Evolutionary conservation across 192 early-diverging fungal genomes (phyloP).

Genomic region (Dissophora globulifera): DNA sequence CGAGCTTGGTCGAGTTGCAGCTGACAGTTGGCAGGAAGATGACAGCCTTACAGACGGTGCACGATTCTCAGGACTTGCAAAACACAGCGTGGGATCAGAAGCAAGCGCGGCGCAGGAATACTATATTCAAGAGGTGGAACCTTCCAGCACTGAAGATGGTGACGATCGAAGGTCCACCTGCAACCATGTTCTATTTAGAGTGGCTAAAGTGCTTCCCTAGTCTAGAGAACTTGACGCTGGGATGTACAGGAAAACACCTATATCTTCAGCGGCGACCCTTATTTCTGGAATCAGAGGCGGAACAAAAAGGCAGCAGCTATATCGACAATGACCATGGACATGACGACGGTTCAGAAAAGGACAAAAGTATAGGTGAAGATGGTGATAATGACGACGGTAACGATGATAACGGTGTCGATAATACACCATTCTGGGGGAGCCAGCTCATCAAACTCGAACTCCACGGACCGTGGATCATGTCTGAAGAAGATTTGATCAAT

Average conservation of each 20-base stretch:
- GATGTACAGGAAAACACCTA: background rate
- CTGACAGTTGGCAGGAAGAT: background rate
- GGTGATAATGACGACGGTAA: background rate
- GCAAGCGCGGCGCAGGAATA: background rate
- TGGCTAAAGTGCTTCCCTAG: conserved; percentile 13
- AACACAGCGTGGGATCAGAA: background rate
- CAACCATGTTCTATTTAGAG: conserved; percentile 10
- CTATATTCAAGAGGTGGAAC: conserved; percentile 4
- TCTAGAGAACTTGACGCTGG: background rate
- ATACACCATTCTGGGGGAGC: background rate
- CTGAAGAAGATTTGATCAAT: background rate
- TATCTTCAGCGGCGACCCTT: background rate
- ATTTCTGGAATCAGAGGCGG: background rate
- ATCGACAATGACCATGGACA: too few relatives aligned
- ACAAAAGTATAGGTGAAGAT: too few relatives aligned
- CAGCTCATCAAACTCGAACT: background rate
- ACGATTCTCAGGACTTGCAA: background rate
- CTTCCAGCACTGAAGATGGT: conserved; percentile 6
- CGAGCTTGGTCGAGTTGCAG: background rate
- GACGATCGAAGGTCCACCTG: conserved; percentile 2
- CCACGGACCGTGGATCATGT: background rate
- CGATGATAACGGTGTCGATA: background rate
- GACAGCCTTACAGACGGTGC: background rate
- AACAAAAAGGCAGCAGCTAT: background rate
- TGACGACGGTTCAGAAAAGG: too few relatives aligned